Evolutionary conservation across 2,329 filamentous ascomycete species (phyloP).

Genomic region (Ampelomyces quisqualis): DNA sequence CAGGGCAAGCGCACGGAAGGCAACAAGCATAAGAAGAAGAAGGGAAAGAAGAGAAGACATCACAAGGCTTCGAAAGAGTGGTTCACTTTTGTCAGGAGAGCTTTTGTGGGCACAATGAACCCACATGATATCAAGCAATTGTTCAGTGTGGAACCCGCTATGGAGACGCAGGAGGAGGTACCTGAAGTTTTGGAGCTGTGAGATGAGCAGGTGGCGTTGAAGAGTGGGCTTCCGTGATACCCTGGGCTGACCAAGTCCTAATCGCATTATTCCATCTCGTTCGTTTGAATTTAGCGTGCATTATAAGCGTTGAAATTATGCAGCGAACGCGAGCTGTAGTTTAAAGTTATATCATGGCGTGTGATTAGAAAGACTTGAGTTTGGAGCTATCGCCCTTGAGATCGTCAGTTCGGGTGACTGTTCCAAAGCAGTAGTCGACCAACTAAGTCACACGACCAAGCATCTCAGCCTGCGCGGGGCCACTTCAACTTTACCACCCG

Average conservation of each 20-base stretch:
- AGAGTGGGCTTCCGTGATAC: neutral
- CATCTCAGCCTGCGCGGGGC: neutral
- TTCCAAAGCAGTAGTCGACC: too few species aligned
- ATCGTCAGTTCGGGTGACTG: neutral
- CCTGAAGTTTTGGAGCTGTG: slow-evolving; percentile 24
- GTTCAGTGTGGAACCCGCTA: slow-evolving; percentile 14
- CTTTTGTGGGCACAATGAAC: slow-evolving; percentile 74
- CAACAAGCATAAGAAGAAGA: slow-evolving; percentile 52
- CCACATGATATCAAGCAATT: slow-evolving; percentile 61
- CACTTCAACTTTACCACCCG: neutral
- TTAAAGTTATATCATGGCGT: too few species aligned
- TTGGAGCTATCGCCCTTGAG: neutral
- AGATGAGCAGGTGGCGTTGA: neutral
- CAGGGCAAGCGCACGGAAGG: slow-evolving; percentile 38
- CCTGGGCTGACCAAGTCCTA: neutral
- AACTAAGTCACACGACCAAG: neutral
- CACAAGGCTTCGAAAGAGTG: slow-evolving; percentile 63
- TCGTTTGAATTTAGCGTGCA: neutral
- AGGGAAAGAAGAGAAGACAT: slow-evolving; percentile 56
- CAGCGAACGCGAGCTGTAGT: too few species aligned
- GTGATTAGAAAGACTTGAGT: neutral
- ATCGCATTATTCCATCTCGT: neutral
- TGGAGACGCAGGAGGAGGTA: slow-evolving; percentile 1
- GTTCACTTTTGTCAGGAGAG: slow-evolving; percentile 74
- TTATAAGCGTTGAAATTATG: neutral